Evolutionary conservation across 371 early-diverging fungal species (phyloP), one percentile per base, ranked within the genome.

Genomic region (Apophysomyces sp.): DNA sequence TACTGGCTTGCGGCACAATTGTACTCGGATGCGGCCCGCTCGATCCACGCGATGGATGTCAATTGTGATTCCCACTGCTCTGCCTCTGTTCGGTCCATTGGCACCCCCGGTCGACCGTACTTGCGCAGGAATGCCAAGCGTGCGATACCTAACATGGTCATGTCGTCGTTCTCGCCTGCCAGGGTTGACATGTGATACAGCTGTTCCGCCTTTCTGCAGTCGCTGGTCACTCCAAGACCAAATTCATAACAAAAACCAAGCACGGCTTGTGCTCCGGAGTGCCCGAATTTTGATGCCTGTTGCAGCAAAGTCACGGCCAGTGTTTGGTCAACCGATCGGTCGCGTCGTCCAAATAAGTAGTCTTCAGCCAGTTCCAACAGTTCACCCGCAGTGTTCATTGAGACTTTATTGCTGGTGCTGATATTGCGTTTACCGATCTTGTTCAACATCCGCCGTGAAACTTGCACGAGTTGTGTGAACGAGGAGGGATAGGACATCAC

Each of bases 211-310:
- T 56, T 58, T 55, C 68, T 66, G 62, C 73, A 82, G 60, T 91
- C 83, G 26, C 63, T 67, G 9, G 57, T 56, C 2, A 80, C 62
- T 4, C 91, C 92, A 9, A 91, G 69, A 3, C 89, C 92, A 72
- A 92, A 92, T 62, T 95, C 95, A 67, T 80, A 82, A 58, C 87
- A 86, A 55, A 86, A 86, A 8, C 82, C 87, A 26, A 86, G 72
- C 2, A 81, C 66, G 13, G 77, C 83, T 34, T 76, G 76, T 24
- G 85, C 82, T 31, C 74, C 75, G 12, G 72, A 24, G 57, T 75
- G 73, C 16, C 78, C 76, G 27, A 74, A 58, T 21, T 69, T 69
- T 29, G 74, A 57, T 30, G 78, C 72, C 32, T 71, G 73, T 59
- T 72, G 68, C 41, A 79, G 75, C 56, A 71, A 69, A 27, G 74